Evolutionary conservation across 345 rosid species (phyloP).

Genomic region (Salix suchowensis): DNA sequence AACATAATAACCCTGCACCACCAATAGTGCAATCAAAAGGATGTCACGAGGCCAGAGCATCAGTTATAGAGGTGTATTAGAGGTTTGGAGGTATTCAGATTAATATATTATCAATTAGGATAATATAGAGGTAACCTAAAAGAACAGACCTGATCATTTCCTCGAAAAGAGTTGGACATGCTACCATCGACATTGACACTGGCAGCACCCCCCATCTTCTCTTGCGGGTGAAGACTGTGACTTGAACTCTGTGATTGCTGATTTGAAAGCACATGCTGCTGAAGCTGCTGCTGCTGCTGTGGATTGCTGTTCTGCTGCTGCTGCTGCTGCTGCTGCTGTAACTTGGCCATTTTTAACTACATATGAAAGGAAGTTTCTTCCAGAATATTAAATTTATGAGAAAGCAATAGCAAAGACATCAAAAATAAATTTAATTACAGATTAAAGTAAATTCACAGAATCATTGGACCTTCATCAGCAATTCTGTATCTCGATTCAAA

Average conservation of each 20-base stretch:
- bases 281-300: slow-evolving; percentile 51
- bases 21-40: not conserved
- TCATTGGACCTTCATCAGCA: slow-evolving; percentile 53
- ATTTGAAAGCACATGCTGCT: slow-evolving; percentile 59
- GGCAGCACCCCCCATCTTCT: slow-evolving; percentile 72
- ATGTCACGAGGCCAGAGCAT: not conserved
- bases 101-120: too few species aligned
- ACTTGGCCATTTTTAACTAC: slow-evolving; percentile 68
- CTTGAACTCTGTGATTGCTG: slow-evolving; percentile 73
- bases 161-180: slow-evolving; percentile 88
- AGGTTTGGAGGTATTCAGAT: not conserved
- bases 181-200: slow-evolving; percentile 71
- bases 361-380: not conserved
- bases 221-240: slow-evolving; percentile 73
- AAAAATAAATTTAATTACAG: not conserved
- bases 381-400: not conserved
- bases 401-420: not conserved
- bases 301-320: slow-evolving; percentile 48
- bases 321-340: slow-evolving; percentile 35
- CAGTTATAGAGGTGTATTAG: too few species aligned
- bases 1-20: not conserved
- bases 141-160: slow-evolving; percentile 88
- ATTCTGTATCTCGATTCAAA: slow-evolving; percentile 61
- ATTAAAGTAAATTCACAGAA: not conserved
- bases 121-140: slow-evolving; percentile 2